Conservation (phyloP, 805 yeast species). For the Metschnikowia drakensbergensis region DNA sequence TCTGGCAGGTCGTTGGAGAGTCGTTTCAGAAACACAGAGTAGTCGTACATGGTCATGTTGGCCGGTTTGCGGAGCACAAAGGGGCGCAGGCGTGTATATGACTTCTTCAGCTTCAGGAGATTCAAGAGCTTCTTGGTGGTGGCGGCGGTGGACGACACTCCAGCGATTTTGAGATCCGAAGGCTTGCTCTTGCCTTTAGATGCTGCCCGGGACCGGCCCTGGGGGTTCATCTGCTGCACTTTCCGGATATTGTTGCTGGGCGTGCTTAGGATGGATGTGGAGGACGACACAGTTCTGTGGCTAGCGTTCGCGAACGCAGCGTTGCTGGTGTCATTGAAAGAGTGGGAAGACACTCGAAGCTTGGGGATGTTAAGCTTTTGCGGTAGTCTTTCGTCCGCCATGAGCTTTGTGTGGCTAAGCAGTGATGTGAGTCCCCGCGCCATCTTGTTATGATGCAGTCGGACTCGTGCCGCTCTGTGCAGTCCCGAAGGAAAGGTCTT, state of each 20-base stretch:
- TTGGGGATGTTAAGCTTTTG: conserved; percentile 13
- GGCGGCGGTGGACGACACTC: conserved; percentile 11
- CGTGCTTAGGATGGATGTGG: conserved; percentile 37
- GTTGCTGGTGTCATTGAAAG: conserved; percentile 13
- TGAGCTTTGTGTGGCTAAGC: conserved; percentile 1
- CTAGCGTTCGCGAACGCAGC: conserved; percentile 14
- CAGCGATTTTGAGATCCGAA: conserved; percentile 7
- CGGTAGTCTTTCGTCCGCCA: conserved; percentile 14
- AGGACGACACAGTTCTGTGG: conserved; percentile 36
- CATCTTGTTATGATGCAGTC: neutral
- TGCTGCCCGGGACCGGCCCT: conserved; percentile 6
- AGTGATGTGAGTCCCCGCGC: neutral
- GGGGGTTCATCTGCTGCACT: conserved; percentile 25
- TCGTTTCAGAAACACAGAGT: conserved; percentile 26
- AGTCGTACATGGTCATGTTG: conserved; percentile 33
- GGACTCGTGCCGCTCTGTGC: neutral
- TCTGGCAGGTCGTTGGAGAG: neutral
- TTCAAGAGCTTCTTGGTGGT: conserved; percentile 38
- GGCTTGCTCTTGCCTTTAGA: conserved; percentile 3
- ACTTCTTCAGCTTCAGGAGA: conserved; percentile 36
- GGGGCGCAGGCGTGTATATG: conserved; percentile 12
- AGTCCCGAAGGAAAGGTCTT: neutral
- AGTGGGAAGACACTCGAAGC: conserved; percentile 15
- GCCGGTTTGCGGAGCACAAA: conserved; percentile 33
- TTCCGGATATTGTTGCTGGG: conserved; percentile 40